Evolutionary conservation across 2,329 filamentous ascomycete species (phyloP).

Genomic region (Cercospora beticola): DNA sequence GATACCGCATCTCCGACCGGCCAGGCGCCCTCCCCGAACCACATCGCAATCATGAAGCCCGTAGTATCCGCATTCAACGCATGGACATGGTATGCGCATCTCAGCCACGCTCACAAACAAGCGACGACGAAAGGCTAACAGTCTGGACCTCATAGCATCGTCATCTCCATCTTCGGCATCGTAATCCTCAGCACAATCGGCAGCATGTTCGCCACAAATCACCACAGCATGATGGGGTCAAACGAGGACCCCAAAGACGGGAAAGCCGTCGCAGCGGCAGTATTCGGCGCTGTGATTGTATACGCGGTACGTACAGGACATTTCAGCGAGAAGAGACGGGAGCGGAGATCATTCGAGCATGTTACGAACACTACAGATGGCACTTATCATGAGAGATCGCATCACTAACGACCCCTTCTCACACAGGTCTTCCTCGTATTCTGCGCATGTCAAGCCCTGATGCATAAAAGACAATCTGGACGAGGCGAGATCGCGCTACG

Average conservation of each 20-base stretch:
- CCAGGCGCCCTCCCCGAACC: conserved; percentile 11
- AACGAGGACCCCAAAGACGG: conserved; percentile 64
- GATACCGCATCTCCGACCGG: conserved; percentile 4
- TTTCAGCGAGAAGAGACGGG: not conserved
- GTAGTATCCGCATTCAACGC: conserved; percentile 88
- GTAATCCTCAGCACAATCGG: conserved; percentile 66
- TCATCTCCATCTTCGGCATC: conserved; percentile 65
- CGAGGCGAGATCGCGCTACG: conserved; percentile 79
- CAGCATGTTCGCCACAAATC: conserved; percentile 69
- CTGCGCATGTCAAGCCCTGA: conserved; percentile 82
- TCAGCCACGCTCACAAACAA: not conserved
- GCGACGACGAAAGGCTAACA: conserved; percentile 11
- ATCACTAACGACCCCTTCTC: not conserved
- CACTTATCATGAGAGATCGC: not conserved
- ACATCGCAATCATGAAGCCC: conserved; percentile 75
- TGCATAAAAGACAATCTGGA: conserved; percentile 80
- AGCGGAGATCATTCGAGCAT: not conserved
- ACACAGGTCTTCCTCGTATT: conserved; percentile 84
- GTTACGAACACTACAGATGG: not conserved
- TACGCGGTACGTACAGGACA: conserved; percentile 68
- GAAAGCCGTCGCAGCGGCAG: conserved; percentile 74
- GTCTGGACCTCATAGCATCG: conserved; percentile 56
- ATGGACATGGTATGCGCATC: conserved; percentile 77
- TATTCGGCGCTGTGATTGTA: conserved; percentile 84
- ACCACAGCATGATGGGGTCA: conserved; percentile 80